Base-by-base conservation (phyloP, 768 basidiomycete genomes). In the Arthromyces matolae region DNA sequence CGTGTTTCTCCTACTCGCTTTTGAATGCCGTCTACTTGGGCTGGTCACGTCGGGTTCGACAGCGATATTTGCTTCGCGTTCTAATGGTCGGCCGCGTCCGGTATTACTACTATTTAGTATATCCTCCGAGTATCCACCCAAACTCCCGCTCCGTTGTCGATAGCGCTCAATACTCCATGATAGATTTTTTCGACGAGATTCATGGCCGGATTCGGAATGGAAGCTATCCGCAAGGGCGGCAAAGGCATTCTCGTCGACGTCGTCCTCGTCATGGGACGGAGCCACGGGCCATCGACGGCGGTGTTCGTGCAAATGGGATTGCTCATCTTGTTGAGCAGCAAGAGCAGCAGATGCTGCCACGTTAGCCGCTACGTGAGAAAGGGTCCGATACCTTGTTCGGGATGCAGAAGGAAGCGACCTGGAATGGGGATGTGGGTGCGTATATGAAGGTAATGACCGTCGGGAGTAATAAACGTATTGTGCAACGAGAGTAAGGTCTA, bases 381-480 rank as follows among this genome's bases (percentile, higher is more conserved):
- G 64, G 0, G 82, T 78, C 34, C 85, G 86, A 54, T 89, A 89
- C 50, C 79, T 75, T 38, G 67, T 51, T 23, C 66, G 53, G 49
- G 64, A 62, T 5, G 75, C 71, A 6, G 72, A 62, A 12, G 79
- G 64, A 16, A 77, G 67, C n/a, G n/a, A n/a, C n/a, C n/a, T n/a
- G 7, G 65, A 68, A 23, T 75, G 78, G 27, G 71, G 44, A 41
- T 66, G 73, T 2, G n/a, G n/a, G 16, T 62, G 45, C 7, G 25
- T 55, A 43, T 72, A 62, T 19, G 65, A 53, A 7, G 48, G 29
- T 4, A 4, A 18, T 1, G 71, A 65, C 42, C 33, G 43, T 8
- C 69, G 71, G 33, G 72, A 66, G 59, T 93, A 95, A 68, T 95
- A 89, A 60, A 83, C 71, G 69, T 84, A 98, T 63, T 99, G 95